Evolutionary conservation across 2,329 filamentous ascomycete genomes (phyloP), one percentile per base, ranked within the genome.

Genomic region (Colletotrichum filicis): DNA sequence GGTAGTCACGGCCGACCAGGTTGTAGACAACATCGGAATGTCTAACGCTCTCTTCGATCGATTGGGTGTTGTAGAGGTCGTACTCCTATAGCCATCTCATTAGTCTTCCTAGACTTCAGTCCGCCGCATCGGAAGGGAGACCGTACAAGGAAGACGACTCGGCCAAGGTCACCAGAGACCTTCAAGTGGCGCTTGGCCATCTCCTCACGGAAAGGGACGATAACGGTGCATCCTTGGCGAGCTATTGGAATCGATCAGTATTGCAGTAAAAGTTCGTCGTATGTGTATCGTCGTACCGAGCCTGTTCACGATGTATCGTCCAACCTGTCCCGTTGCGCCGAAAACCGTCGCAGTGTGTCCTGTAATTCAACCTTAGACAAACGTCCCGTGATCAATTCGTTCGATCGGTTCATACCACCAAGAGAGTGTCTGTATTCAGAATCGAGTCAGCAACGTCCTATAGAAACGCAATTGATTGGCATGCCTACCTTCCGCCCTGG

Each of bases 1-100:
- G 94, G 83, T 98, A 98, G 83, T 96, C 93, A 75, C 96, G 93
- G 76, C 97, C 97, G 80, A 98, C 89, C 78, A 99, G 88, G 85
- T 99, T 99, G 88, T 97, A 98, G 76, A 99, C 97, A 75, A 98
- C 93, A 82, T 99, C 97, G 55, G 96, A 98, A 84, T 99, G 97
- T 79, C 97, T 91, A 66, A 99, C 95, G 79, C 94, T 97, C 85
- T 98, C 95, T 83, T 99, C 97, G 79, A 99, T 97, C 35, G 96
- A 98, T 77, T 93, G 89, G 55, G 95, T 98, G 85, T 99, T 99
- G 80, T 92, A 92, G 74, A 99, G 89, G 80, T 99, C 97, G 84
- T 94, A 97, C 90, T 99, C 97, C 94, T 95, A 76, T 9, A 61
- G 68, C 24, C 69, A 46, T 28, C 3, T 75, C 28, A 71, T 69